A percentile compares a stretch with the other conserved stretches of the same genome.
Evolutionary conservation across 2,329 filamentous ascomycete genomes (phyloP).

Genomic region (Zelopaecilomyces penicillatus): DNA sequence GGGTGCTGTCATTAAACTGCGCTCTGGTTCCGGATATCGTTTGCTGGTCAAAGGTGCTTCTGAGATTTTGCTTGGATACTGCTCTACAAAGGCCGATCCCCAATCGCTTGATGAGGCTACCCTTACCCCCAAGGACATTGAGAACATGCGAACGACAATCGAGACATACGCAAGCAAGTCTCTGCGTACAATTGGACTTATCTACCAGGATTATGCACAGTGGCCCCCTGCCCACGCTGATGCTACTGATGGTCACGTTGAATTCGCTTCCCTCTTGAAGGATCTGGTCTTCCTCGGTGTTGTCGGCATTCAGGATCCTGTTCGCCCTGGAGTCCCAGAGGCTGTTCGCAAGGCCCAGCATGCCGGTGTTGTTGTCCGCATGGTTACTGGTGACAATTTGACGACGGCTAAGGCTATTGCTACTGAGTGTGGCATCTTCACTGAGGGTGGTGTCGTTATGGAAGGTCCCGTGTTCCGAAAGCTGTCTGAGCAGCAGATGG

Average conservation of each 20-base stretch:
- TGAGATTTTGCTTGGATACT: slow-evolving; percentile 41
- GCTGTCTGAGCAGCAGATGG: slow-evolving; percentile 44
- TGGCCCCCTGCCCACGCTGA: slow-evolving; percentile 53
- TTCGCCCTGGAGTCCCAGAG: slow-evolving; percentile 50
- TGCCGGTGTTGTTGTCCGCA: slow-evolving; percentile 56
- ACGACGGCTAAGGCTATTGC: slow-evolving; percentile 57
- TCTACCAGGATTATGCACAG: slow-evolving; percentile 61
- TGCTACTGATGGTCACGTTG: slow-evolving; percentile 43
- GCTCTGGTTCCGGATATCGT: slow-evolving; percentile 29
- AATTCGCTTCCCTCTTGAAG: slow-evolving; percentile 42
- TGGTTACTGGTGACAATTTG: slow-evolving; percentile 44
- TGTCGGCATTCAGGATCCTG: slow-evolving; percentile 57
- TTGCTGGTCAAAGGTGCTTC: slow-evolving; percentile 47
- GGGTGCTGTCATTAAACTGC: slow-evolving; percentile 42
- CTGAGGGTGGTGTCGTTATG: slow-evolving; percentile 52
- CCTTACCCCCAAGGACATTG: slow-evolving; percentile 25
- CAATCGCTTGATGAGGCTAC: no score
- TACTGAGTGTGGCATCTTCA: slow-evolving; percentile 51
- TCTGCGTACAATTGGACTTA: slow-evolving; percentile 64
- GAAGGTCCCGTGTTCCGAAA: slow-evolving; percentile 55
- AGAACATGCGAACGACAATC: slow-evolving; percentile 43
- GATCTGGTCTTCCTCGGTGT: slow-evolving; percentile 65
- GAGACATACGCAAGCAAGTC: slow-evolving; percentile 53
- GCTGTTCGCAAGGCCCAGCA: slow-evolving; percentile 52
- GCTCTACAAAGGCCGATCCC: slow-evolving; percentile 14